Evolutionary conservation across 768 basidiomycete genomes (phyloP), one percentile per base, ranked within the genome.

Genomic region (Rhodotorula babjevae): DNA sequence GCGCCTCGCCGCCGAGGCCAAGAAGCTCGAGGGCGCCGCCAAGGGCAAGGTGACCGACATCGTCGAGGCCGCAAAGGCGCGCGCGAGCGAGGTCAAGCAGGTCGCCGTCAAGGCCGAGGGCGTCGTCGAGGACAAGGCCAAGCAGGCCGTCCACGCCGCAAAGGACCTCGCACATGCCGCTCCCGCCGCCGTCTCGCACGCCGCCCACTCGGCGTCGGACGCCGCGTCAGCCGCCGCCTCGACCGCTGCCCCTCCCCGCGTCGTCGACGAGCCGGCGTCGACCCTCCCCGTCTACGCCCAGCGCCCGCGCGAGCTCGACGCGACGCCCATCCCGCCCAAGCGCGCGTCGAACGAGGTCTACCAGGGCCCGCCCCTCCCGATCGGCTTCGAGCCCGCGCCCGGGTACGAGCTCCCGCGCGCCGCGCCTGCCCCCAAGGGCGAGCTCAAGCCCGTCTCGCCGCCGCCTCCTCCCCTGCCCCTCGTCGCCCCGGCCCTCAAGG

Each of bases 301-400:
- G 68, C 78, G 77, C 21, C 78, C 80, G 3, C 71, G 81, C 53
- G 71, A 79, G 63, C 75, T 82, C 57, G 79, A 79, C 50, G 80
- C 81, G 23, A 78, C 78, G 46, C 81, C 78, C 31, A 78, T 80
- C 56, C 77, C 70, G 10, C 79, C 79, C 25, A 76, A 76, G 60
- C 71, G 67, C 55, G 78, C 80, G 25, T 62, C 72, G 10, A 78
- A 81, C 62, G 73, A 80, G 67, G 61, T 89, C 29, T 95, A 95
- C 79, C 81, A 83, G 58, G 85, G 82, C 27, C 88, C 89, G 12
- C 78, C 81, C 25, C 84, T 98, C 33, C 96, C 95, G n/a, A 82
- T 99, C 63, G 95, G 93, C 21, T 92, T 91, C 80, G 93, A 97
- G 81, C 92, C 90, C 18, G 94, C 95, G 47, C 92, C 92, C 33